Base-by-base conservation (phyloP, 163 green algal genomes). In the Volvox carteri region DNA sequence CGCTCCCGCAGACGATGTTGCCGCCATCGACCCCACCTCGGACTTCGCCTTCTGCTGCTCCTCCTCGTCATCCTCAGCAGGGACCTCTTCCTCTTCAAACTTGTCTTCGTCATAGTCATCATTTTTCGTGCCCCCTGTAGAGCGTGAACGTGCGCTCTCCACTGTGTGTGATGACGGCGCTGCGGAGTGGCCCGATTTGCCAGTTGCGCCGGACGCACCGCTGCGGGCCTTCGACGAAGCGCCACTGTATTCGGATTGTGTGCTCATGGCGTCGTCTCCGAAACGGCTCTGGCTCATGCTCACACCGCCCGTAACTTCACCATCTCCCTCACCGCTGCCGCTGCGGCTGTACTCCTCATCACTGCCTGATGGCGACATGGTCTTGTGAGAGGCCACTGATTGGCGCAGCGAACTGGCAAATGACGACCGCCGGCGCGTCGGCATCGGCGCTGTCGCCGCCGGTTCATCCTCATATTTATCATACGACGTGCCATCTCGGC, bases 361-460 rank as follows among this genome's bases (percentile, higher is more conserved):
- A 41, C 70, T 78, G 70, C 39, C 70, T 23, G 70, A 56, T 12
- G 70, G 41, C 12, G 70, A 78, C 9, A 28, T 28, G 6, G 42
- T 44, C 73, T 80, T 80, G 42, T 84, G 75, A 8, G 56, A 85
- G 12, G 78, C 54, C 37, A 77, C 77, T 5, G 77, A 85, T 23
- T 85, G 77, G 23, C 77, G 50, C 6, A 73, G 77, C 35, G 77
- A 85, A 52, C 52, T 74, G 54, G 77, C 77, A 21, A 73, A 42
- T 33, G 78, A 86, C 21, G 78, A 77, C 1, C 58, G 78, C 50
- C 78, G 78, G 37, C 39, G 58, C 1, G 42, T 35, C 5, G 78
- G 77, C 7, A 11, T 18, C 2, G 70, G 5, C 41, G 39, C 41
- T 35, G 70, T 33, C 77, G 35, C 2, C 33, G 77, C 9, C 12